These are phyloP conservation scores for Nevesoporus exiguus DNA, from an alignment of 768 basidiomycete species.

Conservation along the genomic window DNA sequence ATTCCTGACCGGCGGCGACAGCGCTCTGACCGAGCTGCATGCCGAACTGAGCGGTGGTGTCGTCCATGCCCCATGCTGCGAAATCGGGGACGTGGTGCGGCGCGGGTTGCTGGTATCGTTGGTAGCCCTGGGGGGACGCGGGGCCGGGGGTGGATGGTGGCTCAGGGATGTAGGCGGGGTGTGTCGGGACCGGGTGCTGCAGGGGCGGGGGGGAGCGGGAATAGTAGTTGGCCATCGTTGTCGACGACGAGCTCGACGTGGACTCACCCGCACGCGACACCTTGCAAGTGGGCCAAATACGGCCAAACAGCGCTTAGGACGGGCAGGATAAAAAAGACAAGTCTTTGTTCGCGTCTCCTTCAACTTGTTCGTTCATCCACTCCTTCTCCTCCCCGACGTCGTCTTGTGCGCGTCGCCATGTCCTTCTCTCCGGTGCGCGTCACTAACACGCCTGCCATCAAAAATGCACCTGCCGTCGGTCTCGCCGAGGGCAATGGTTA, in stretches of 20 bases:
- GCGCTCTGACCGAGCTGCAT: conserved; percentile 94
- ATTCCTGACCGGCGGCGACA: conserved; percentile 91
- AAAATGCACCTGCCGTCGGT: conserved; percentile 79
- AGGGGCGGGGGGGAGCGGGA: conserved; percentile 72
- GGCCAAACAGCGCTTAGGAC: conserved; percentile 20
- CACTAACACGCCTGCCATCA: conserved; percentile 73
- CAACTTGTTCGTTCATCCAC: conserved; percentile 16
- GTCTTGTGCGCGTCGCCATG: conserved; percentile 30
- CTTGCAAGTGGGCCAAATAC: conserved; percentile 10
- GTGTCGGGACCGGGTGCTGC: conserved; percentile 85
- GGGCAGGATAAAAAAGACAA: conserved; percentile 22
- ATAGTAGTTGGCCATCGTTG: conserved; percentile 35
- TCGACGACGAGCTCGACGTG: no score
- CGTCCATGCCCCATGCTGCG: conserved; percentile 82
- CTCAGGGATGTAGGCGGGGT: conserved; percentile 82
- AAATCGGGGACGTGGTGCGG: conserved; percentile 43
- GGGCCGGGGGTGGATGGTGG: conserved; percentile 72
- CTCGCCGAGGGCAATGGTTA: conserved; percentile 83
- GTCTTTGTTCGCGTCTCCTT: neutral
- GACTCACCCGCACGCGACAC: neutral
- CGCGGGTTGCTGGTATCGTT: conserved; percentile 35
- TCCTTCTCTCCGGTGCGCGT: conserved; percentile 48
- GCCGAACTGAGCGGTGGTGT: conserved; percentile 91
- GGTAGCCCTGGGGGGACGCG: conserved; percentile 56
- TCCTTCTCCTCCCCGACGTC: conserved; percentile 10